phyloP scores from a whole-genome alignment of 441 rosid genomes.

The Erodium trifolium region DNA sequence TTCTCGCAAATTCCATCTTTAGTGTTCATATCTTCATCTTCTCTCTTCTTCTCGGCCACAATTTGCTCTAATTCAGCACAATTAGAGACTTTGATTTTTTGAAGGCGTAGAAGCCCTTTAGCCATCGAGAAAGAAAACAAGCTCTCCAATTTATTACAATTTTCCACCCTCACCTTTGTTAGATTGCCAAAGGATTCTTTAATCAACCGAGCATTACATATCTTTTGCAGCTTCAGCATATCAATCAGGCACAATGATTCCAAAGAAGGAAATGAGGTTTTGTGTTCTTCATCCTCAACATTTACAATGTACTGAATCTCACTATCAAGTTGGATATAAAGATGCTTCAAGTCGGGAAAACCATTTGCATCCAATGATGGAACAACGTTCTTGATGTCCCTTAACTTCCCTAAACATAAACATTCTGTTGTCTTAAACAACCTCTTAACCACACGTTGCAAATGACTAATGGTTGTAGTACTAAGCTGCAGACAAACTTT shows the following conservation, averaged over 20 bases:
- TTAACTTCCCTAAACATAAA: slow-evolving; percentile 16
- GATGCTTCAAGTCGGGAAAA: slow-evolving; percentile 15
- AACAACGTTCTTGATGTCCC: not conserved
- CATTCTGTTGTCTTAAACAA: slow-evolving; percentile 20
- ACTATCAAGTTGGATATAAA: not conserved
- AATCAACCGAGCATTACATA: not conserved
- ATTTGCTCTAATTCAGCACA: slow-evolving; percentile 11
- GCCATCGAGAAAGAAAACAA: slow-evolving; percentile 17
- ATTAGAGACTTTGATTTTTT: not conserved
- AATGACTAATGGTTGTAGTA: not conserved
- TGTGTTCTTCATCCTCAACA: not conserved
- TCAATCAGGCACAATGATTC: slow-evolving; percentile 17
- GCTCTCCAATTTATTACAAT: slow-evolving; percentile 14
- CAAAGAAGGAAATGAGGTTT: not conserved
- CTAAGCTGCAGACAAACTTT: not conserved
- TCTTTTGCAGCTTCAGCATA: slow-evolving; percentile 7
- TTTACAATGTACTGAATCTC: slow-evolving; percentile 5
- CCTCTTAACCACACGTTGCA: slow-evolving; percentile 8
- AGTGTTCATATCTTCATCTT: not conserved
- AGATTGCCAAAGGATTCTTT: slow-evolving; percentile 11
- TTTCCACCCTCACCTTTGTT: not conserved
- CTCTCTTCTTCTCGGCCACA: not conserved
- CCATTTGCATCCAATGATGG: slow-evolving; percentile 15
- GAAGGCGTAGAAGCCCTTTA: slow-evolving; percentile 4
- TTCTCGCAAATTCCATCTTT: not conserved